Evolutionary conservation across 1,139 yeast genomes (phyloP), one percentile per base, ranked within the genome.

Genomic region (Yamadazyma blattariae): DNA sequence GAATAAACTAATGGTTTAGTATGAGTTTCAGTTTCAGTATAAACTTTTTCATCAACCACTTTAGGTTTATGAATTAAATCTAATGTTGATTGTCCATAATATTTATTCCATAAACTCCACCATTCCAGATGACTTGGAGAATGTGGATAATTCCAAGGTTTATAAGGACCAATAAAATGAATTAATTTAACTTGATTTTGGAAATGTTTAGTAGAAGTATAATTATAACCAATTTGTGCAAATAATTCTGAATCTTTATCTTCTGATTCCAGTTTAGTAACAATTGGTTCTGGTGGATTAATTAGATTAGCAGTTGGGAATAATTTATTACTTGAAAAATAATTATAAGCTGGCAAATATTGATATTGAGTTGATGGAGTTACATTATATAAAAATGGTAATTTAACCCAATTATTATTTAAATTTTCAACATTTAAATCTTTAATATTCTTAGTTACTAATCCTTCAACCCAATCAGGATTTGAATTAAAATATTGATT

Each of bases 321-420:
- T 25, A 44, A 19, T 27, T 31, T 28, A 3, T 27, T 29, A 23
- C 33, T 36, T 17, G 62, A 57, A 56, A 84, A 90, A 52, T 78
- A 76, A 26, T 66, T 64, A 54, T 73, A 77, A 0, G 97, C 97
- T 0, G 97, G 97, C 25, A 77, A 66, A 57, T 87, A 82, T 54
- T 90, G 88, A 56, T 90, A 90, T 34, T 83, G 81, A n/a, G 79
- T 67, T 17, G 82, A 75, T 2, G 95, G 87, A 0, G 97, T 89
- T 22, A 90, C 95, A 50, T 92, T 92, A 65, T 80, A 90, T 35
- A 79, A 56, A 51, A 89, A 92, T 1, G 97, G 92, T 32, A 92
- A 59, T 34, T 78, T 72, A 24, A 68, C 59, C 97, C 97, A 82
- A 32, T 67, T 64, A 28, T 29, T 29, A 12, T 37, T 29, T 16